Conservation (phyloP, 2,329 filamentous ascomycete genomes). For the Ramichloridium luteum region DNA sequence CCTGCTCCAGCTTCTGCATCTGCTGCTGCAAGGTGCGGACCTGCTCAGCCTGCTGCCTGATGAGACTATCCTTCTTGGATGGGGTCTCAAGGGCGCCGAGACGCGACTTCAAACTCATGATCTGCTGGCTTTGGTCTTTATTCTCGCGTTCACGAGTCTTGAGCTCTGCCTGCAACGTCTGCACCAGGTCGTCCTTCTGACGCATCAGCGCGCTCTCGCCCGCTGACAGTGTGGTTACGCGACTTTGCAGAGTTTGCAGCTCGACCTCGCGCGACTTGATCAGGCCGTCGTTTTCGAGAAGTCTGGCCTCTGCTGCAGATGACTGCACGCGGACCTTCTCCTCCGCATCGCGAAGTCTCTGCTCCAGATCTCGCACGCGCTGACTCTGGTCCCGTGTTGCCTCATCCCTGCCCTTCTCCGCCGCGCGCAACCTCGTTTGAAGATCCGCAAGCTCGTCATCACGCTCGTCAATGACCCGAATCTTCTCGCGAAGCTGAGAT, state of each 20-base stretch:
- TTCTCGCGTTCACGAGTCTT: slow-evolving; percentile 21
- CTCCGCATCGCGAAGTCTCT: slow-evolving; percentile 37
- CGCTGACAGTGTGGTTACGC: slow-evolving; percentile 20
- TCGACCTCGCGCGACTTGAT: slow-evolving; percentile 32
- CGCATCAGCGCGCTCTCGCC: slow-evolving; percentile 22
- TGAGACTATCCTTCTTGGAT: slow-evolving; percentile 26
- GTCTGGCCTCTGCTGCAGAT: slow-evolving; percentile 29
- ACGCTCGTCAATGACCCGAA: slow-evolving; percentile 57
- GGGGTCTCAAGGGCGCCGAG: slow-evolving; percentile 25
- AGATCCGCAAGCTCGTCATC: slow-evolving; percentile 52
- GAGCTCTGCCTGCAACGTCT: slow-evolving; percentile 29
- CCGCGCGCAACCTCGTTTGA: slow-evolving; percentile 20
- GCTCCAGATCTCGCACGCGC: slow-evolving; percentile 38
- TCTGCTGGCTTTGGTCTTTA: slow-evolving; percentile 22
- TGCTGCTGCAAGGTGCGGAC: slow-evolving; percentile 23
- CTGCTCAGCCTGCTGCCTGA: slow-evolving; percentile 25
- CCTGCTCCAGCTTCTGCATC: slow-evolving; percentile 22
- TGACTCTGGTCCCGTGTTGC: slow-evolving; percentile 36
- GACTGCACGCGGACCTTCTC: slow-evolving; percentile 35
- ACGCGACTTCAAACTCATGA: slow-evolving; percentile 22
- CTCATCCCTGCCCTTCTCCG: slow-evolving; percentile 19
- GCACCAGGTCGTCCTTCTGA: slow-evolving; percentile 21
- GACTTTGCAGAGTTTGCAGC: slow-evolving; percentile 22
- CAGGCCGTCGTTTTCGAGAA: slow-evolving; percentile 30
- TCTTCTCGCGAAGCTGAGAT: slow-evolving; percentile 62